Evolutionary conservation across 148 eudicot genomes (phyloP).

Genomic region (Vaccinium corymbosum): DNA sequence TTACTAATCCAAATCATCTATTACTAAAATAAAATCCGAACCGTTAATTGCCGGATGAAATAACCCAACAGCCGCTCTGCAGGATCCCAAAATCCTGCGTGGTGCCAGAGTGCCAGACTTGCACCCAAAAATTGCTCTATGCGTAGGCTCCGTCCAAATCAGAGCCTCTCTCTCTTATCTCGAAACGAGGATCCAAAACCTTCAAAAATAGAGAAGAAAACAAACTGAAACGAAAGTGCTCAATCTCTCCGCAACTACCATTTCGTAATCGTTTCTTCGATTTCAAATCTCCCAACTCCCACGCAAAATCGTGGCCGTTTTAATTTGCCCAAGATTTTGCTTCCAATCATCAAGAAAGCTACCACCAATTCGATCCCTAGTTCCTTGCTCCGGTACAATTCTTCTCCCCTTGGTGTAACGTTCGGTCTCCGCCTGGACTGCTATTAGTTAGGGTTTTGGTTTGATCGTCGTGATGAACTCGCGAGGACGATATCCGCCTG

Average conservation of each 20-base stretch:
- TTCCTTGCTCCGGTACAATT: neutral
- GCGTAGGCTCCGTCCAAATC: too few relatives aligned
- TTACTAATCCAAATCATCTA: too few relatives aligned
- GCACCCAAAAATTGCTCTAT: too few relatives aligned
- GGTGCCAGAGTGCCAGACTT: too few relatives aligned
- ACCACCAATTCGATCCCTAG: constrained; percentile 6
- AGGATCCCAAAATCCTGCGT: too few relatives aligned
- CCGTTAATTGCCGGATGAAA: too few relatives aligned
- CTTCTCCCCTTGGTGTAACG: neutral
- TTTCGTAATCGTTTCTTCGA: too few relatives aligned
- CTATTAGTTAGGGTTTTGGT: constrained; percentile 4
- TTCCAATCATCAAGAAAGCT: too few relatives aligned
- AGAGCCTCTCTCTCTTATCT: neutral
- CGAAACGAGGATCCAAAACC: neutral
- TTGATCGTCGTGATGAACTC: constrained; percentile 16
- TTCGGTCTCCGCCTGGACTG: neutral
- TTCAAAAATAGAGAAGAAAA: neutral
- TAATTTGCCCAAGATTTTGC: constrained; percentile 2
- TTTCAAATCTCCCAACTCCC: neutral
- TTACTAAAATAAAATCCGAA: too few relatives aligned
- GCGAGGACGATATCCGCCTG: constrained; percentile 66
- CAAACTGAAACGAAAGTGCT: neutral
- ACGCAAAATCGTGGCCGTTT: neutral
- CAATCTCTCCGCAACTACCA: neutral
- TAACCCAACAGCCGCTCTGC: too few relatives aligned